A percentile compares a stretch with the other conserved stretches of the same genome.
phyloP scores from a whole-genome alignment of 192 early-diverging fungal genomes.

The Allomyces javanicus region DNA sequence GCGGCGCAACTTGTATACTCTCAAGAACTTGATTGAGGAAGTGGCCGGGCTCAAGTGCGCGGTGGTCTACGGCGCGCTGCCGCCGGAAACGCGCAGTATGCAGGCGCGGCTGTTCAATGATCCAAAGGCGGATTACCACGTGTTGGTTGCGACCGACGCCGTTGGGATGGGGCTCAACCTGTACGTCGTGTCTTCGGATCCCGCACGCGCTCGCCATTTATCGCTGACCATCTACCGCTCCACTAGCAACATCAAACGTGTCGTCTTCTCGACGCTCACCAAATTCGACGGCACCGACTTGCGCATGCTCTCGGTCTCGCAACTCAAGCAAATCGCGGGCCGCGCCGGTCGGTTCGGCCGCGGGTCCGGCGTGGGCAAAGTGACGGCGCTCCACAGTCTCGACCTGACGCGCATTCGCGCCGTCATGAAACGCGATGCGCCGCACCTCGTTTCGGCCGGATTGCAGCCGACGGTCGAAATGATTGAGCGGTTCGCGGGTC shows the following conservation, averaged over 20 bases:
- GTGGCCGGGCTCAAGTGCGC: constrained; percentile 55
- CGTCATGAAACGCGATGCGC: constrained; percentile 5
- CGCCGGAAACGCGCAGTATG: constrained; percentile 75
- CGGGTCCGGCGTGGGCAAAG: constrained; percentile 38
- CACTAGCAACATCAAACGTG: constrained; percentile 58
- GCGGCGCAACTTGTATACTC: constrained; percentile 50
- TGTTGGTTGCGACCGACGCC: constrained; percentile 87
- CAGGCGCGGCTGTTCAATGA: constrained; percentile 88
- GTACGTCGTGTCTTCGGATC: constrained; percentile 8
- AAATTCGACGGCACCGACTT: constrained; percentile 59
- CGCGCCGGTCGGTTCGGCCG: constrained; percentile 72
- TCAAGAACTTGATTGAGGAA: constrained; percentile 58
- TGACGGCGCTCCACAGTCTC: constrained; percentile 37
- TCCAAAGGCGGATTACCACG: constrained; percentile 46
- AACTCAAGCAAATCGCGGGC: constrained; percentile 85
- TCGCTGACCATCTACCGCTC: background rate
- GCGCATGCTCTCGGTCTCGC: constrained; percentile 39
- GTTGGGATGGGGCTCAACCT: constrained; percentile 95
- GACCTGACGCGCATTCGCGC: constrained; percentile 10
- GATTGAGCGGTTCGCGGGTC: constrained; percentile 52
- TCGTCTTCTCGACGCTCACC: constrained; percentile 55
- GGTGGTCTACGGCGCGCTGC: constrained; percentile 78
- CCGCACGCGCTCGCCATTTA: background rate
- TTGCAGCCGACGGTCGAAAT: constrained; percentile 52
- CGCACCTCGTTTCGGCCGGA: constrained; percentile 28